Percentiles rank a stretch among this genome's conserved stretches.
Evolutionary conservation across 345 rosid species (phyloP).

Genomic region (Rubroshorea leprosula): DNA sequence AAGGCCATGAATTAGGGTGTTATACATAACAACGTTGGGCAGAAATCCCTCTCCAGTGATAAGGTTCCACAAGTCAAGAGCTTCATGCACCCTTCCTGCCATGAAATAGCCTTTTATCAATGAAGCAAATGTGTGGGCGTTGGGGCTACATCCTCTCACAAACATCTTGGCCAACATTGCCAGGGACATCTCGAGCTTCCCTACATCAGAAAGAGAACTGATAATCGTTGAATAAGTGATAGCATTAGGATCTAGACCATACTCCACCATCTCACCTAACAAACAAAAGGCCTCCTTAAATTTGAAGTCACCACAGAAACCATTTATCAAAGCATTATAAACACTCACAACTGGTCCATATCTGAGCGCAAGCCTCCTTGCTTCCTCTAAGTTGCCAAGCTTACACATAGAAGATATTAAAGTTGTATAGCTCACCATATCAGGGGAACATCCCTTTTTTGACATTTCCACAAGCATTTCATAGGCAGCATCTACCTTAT

Average conservation of each 20-base stretch:
- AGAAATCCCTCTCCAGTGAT: conserved; percentile 43
- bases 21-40: conserved; percentile 62
- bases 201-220: conserved; percentile 45
- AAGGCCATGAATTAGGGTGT: conserved; percentile 62
- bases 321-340: conserved; percentile 67
- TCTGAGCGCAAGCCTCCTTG: conserved; percentile 45
- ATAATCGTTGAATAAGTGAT: conserved; percentile 68
- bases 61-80: conserved; percentile 51
- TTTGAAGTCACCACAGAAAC: conserved; percentile 48
- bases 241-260: conserved; percentile 55
- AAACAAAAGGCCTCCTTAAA: conserved; percentile 45
- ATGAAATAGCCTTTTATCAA: conserved; percentile 65
- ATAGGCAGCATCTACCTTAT: conserved; percentile 63
- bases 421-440: conserved; percentile 74
- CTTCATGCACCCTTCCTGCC: conserved; percentile 46
- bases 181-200: conserved; percentile 47
- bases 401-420: conserved; percentile 72
- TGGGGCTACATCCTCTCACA: conserved; percentile 66
- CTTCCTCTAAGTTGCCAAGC: conserved; percentile 63
- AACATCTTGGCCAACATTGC: conserved; percentile 63
- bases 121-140: conserved; percentile 57
- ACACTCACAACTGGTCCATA: conserved; percentile 50
- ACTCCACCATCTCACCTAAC: conserved; percentile 45
- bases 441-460: conserved; percentile 58
- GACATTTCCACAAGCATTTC: conserved; percentile 76